Conservation (phyloP, 164 flowering plant genomes). For the Chloranthus sessilifolius region DNA sequence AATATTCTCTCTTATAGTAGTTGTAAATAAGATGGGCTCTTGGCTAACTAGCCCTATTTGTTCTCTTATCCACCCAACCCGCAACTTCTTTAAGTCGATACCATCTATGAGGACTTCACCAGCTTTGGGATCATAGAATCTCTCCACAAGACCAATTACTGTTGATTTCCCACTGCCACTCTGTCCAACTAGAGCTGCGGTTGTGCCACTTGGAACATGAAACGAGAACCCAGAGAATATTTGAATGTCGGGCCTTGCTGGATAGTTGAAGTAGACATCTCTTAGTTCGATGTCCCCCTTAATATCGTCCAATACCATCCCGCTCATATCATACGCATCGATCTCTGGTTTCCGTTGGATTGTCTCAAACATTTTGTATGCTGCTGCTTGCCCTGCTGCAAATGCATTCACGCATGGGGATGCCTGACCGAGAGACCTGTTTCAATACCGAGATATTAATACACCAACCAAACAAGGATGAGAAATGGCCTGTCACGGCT, state of each 20-base stretch:
- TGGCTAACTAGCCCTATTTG: conserved; percentile 71
- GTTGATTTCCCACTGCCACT: conserved; percentile 93
- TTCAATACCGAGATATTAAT: not conserved
- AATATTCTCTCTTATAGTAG: conserved; percentile 59
- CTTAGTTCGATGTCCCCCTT: conserved; percentile 66
- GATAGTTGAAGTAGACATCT: conserved; percentile 68
- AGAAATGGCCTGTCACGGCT: not conserved
- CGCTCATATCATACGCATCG: conserved; percentile 43
- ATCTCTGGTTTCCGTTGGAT: conserved; percentile 52
- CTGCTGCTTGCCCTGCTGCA: conserved; percentile 73
- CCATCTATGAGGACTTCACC: conserved; percentile 77
- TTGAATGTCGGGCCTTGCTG: conserved; percentile 73
- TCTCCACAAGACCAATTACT: conserved; percentile 57
- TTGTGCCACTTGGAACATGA: conserved; percentile 50
- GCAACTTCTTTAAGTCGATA: conserved; percentile 42
- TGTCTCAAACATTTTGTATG: conserved; percentile 72
- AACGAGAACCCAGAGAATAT: conserved; percentile 59
- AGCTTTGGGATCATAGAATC: conserved; percentile 76
- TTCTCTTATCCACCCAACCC: conserved; percentile 55
- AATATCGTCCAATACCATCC: conserved; percentile 47
- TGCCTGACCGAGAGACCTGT: conserved; percentile 57
- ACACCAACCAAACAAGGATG: no score
- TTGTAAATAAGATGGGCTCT: conserved; percentile 59
- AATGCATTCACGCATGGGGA: conserved; percentile 52
- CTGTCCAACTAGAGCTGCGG: conserved; percentile 76